Evolutionary conservation across 2,329 filamentous ascomycete genomes (phyloP), one percentile per base, ranked within the genome.

Genomic region (Cytospora mali): DNA sequence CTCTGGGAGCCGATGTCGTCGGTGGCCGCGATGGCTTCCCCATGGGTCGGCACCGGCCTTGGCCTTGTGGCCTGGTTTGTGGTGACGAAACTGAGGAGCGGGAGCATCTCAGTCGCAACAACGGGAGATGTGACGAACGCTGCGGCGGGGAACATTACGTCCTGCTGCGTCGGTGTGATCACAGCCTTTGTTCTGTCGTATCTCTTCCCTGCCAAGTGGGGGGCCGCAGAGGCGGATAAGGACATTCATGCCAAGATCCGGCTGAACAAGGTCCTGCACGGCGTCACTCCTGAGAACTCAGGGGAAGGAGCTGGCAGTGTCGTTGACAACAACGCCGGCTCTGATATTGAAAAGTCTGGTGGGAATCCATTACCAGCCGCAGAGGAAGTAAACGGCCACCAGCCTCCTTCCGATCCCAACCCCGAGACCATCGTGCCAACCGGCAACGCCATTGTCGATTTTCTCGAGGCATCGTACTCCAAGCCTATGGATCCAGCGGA

Each of bases 361-460:
- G 28, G 6, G 11, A 29, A 13, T 3, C 18, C 46, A 29, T 16
- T 1, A 1, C 21, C 25, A 10, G n/a, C 48, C n/a, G 27, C 33
- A 23, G n/a, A 46, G 31, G 29, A 27, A 3, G 28, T 6, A 16
- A 46, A 21, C 14, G 9, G 3, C 9, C 53, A 31, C 14, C 56
- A 68, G 62, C 62, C 67, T 42, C 55, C 62, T n/a, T 66, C 69
- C 5, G 62, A 67, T 35, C 66, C 69, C 9, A 53, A 55, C 1
- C 69, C 72, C 1, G 69, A 71, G 16, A 68, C 69, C 1, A 21
- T 71, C 11, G 66, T 70, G 1, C 68, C 69, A 4, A 76, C 73
- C 2, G 73, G 73, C 29, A 80, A 80, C 59, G 75, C 76, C 27
- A 68, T 80, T 5, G 74, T 79, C 5, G 76, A 77, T 64, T 79